Base-by-base conservation (phyloP, 139 green algal species). In the Coelastrella sp. region DNA sequence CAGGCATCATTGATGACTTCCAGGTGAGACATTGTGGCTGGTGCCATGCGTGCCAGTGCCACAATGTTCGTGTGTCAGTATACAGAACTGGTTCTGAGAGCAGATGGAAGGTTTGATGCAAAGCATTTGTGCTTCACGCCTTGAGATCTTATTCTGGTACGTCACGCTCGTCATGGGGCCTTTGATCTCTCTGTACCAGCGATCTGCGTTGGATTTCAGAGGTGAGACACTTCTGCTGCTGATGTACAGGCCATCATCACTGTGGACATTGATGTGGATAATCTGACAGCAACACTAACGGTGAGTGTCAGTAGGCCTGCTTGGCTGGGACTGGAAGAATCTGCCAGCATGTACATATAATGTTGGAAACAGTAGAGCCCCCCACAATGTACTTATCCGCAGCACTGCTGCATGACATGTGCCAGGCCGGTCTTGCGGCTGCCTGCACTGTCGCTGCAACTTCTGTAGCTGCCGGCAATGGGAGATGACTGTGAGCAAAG, bases 241-340 rank as follows among this genome's bases (percentile, higher is more conserved):
- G 86, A 90, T 61, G 59, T 90, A 24, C 86, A 90, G 78, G 78
- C 65, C 56, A 87, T 91, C 22, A 58, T 91, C 11, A 61, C 58
- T 12, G 57, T 73, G 7, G 63, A 91, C 5, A 59, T 91, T 1
- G n/a, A 91, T 63, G 61, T 91, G 49, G 7, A 63, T 7, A 70
- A 68, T 15, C 25, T 91, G 8, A 82, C 19, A 9, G 20, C 63
- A 9, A 60, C 85, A 8, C 65, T 91, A 10, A 87, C 78, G 63
- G 87, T 87, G 65, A 35, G 87, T 35, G 4, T 27, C 9, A 4
- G 20, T 14, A 35, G 7, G 24, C 17, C 7, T 85, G 58, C 35
- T 68, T 58, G 82, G 6, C 63, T 76, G 19, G 10, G 17, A 24
- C 10, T 76, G 19, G 7, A 27, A 10, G 15, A 24, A 6, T 76